These are phyloP conservation scores for Ehretia macrophylla DNA, from an alignment of 257 asterid genomes.

Conservation along the genomic window DNA sequence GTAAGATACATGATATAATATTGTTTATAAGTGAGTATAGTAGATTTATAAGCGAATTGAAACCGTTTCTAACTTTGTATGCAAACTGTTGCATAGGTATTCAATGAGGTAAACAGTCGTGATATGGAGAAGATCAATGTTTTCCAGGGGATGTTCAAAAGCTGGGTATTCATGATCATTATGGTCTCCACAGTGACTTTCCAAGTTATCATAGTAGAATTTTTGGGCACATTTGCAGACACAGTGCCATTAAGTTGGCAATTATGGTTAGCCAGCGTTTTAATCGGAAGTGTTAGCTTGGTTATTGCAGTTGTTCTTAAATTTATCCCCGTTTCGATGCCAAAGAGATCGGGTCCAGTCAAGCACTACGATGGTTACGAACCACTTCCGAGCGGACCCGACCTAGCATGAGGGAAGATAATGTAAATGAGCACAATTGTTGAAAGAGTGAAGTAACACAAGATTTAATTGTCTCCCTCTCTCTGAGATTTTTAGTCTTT, in stretches of 20 bases:
- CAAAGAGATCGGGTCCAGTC: conserved; percentile 5
- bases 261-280: conserved; percentile 54
- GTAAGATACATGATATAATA: too few species aligned
- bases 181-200: conserved; percentile 50
- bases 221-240: conserved; percentile 53
- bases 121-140: conserved; percentile 78
- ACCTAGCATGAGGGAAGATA: conserved; percentile 24
- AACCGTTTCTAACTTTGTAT: too few species aligned
- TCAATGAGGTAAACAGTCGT: conserved; percentile 83
- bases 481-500: too few species aligned
- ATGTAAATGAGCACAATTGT: too few species aligned
- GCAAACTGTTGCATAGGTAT: conserved; percentile 50
- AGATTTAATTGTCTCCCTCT: too few species aligned
- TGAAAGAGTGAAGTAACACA: too few species aligned
- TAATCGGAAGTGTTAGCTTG: conserved; percentile 51
- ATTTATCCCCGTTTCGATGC: conserved; percentile 45
- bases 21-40: too few species aligned
- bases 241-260: conserved; percentile 54
- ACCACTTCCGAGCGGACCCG: conserved; percentile 70
- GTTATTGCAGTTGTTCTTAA: conserved; percentile 49
- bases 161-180: conserved; percentile 60
- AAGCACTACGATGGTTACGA: conserved; percentile 64
- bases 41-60: too few species aligned
- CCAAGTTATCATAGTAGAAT: conserved; percentile 63
- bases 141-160: conserved; percentile 52